A percentile compares a stretch with the other conserved stretches of the same genome.
Conservation (phyloP, 768 basidiomycete genomes). For the Russula foetens region DNA sequence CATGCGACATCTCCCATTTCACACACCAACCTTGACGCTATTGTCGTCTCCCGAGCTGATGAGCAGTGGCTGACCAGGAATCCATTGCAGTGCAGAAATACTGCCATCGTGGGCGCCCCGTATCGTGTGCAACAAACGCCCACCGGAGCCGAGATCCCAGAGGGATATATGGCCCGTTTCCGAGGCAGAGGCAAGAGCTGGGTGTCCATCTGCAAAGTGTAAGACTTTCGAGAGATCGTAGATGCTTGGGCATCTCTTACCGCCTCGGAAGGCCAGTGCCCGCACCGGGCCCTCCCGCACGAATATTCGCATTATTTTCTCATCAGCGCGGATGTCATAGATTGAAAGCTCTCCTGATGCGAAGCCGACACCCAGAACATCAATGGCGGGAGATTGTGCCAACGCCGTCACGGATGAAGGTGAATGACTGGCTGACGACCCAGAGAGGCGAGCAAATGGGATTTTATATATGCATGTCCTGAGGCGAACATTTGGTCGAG, state of each 20-base stretch:
- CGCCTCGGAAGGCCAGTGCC: conserved; percentile 78
- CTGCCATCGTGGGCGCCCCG: conserved; percentile 85
- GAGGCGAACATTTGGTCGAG: not conserved
- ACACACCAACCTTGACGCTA: conserved; percentile 69
- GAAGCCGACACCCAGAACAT: conserved; percentile 91
- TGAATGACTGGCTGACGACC: conserved; percentile 27
- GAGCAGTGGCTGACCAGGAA: conserved; percentile 85
- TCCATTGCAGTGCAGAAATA: conserved; percentile 81
- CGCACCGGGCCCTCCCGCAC: conserved; percentile 82
- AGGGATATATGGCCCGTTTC: conserved; percentile 83
- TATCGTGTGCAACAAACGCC: conserved; percentile 75
- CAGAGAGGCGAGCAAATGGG: conserved; percentile 43
- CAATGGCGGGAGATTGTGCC: conserved; percentile 90
- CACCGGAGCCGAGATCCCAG: conserved; percentile 86
- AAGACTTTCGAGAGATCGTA: not conserved
- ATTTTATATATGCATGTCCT: conserved; percentile 85
- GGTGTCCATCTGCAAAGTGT: conserved; percentile 61
- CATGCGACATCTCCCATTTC: not conserved
- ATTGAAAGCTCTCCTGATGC: conserved; percentile 81
- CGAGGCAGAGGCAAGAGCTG: conserved; percentile 81
- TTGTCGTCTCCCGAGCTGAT: conserved; percentile 92
- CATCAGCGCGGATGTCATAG: conserved; percentile 86
- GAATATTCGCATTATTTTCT: conserved; percentile 78
- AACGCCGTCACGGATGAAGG: conserved; percentile 61
- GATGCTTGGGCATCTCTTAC: conserved; percentile 31